Conservation (phyloP, 1,139 yeast species). For the Geotrichum cucujoidarum region DNA sequence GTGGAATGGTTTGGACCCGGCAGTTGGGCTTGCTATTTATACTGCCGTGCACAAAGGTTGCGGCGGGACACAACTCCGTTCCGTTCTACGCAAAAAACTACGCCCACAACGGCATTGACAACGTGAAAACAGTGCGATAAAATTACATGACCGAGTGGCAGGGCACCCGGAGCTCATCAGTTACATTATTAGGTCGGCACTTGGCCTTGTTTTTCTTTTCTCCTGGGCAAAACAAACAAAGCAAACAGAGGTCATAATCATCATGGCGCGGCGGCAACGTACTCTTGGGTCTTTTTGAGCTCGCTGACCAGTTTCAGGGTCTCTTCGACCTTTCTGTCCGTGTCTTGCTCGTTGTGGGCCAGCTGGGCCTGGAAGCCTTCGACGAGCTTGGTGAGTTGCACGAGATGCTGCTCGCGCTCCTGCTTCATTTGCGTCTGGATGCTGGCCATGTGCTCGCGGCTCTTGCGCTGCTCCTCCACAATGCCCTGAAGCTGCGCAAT, state of each 20-base stretch:
- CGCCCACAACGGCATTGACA: background rate
- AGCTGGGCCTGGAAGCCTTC: background rate
- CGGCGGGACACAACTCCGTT: background rate
- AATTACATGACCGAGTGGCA: no score
- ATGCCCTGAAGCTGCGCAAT: slow-evolving; percentile 20
- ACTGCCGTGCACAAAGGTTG: background rate
- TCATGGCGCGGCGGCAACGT: no score
- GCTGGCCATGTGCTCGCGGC: slow-evolving; percentile 21
- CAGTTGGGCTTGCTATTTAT: no score
- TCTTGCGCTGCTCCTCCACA: slow-evolving; percentile 22
- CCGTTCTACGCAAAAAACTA: no score
- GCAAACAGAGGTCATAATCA: no score
- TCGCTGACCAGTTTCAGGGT: slow-evolving; percentile 9
- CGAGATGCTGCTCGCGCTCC: slow-evolving; percentile 25
- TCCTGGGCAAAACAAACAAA: no score
- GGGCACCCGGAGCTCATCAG: no score
- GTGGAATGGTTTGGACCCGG: no score
- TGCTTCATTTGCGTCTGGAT: slow-evolving; percentile 23
- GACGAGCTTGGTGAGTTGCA: slow-evolving; percentile 19
- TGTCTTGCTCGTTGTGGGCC: background rate
- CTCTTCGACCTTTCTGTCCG: slow-evolving; percentile 2
- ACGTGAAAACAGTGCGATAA: no score
- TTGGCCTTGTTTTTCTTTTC: no score
- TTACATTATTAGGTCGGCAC: no score
- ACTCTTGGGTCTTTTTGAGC: slow-evolving; percentile 9